Evolutionary conservation across 306 rosid genomes (phyloP), one percentile per base, ranked within the genome.

Genomic region (Cucurbita argyrosperma): DNA sequence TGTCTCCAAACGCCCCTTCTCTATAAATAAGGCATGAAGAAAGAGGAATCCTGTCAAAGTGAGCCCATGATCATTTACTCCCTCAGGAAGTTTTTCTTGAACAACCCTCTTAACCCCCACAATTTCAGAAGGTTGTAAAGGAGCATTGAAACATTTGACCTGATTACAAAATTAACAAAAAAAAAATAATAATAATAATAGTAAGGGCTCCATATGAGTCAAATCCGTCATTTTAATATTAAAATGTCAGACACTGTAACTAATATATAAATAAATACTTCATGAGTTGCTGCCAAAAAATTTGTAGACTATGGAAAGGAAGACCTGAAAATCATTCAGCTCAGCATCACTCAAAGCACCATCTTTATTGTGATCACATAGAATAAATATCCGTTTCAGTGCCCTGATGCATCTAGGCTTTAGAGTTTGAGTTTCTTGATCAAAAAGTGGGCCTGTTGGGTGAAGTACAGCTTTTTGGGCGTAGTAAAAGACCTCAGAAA

Each of bases 381-480:
- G 88, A 79, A 94, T 94, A 87, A 94, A 94, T 72, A 94, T 94
- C 47, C 97, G 85, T 85, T 95, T 95, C 87, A 95, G 83, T 26
- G 99, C 96, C 53, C 96, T 88, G 66, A 95, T 91, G 54, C 99
- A 95, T 76, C 96, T 83, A 77, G 96, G 97, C 88, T 89, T 95
- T 75, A 95, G 84, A 76, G 96, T 91, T 76, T 91, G 99, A 59
- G 97, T 82, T 83, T 95, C 99, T 80, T 91, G 97, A 81, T 95
- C 99, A 62, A 95, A 95, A 76, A 95, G 85, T 68, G 99, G 97
- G 67, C 91, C 96, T 0, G 99, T 95, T 65, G 97, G 97, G 80
- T 95, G 99, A 83, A 95, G 99, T 54, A 95, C 99, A 14, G 97
- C 99, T 80, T 95, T 95, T 80, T 95, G 96, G 18, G 99, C 97